Percentiles rank a stretch among this genome's conserved stretches.
phyloP scores from a whole-genome alignment of 305 asterid species.

The Solanum hybrid region DNA sequence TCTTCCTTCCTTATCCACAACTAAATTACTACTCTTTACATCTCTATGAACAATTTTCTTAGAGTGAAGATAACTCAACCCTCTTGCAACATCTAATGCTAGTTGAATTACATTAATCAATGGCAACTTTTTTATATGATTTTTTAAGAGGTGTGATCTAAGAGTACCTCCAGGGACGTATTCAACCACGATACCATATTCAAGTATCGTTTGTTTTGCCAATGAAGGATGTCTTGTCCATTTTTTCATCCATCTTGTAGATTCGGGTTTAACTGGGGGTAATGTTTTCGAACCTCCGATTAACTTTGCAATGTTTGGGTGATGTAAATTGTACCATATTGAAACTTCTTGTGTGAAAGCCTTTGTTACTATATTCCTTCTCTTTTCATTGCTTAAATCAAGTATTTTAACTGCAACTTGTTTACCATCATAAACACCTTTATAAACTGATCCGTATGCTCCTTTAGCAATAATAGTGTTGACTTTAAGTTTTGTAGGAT shows the following conservation, averaged over 20 bases:
- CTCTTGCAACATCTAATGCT: slow-evolving; percentile 51
- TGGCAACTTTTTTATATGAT: slow-evolving; percentile 33
- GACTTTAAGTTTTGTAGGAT: slow-evolving; percentile 4
- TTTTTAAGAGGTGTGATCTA: slow-evolving; percentile 28
- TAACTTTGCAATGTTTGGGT: slow-evolving; percentile 51
- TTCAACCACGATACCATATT: slow-evolving; percentile 32
- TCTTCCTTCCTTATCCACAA: background rate
- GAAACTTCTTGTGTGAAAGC: slow-evolving; percentile 48
- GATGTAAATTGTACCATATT: slow-evolving; percentile 54
- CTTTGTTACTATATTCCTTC: slow-evolving; percentile 33
- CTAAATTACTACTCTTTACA: slow-evolving; percentile 19
- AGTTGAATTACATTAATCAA: slow-evolving; percentile 34
- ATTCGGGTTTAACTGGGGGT: slow-evolving; percentile 15
- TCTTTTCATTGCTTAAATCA: slow-evolving; percentile 44
- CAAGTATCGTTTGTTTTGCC: slow-evolving; percentile 5
- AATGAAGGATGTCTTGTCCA: background rate
- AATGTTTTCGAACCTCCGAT: slow-evolving; percentile 52
- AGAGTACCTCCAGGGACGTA: slow-evolving; percentile 46
- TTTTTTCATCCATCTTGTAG: slow-evolving; percentile 29
- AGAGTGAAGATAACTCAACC: slow-evolving; percentile 26
- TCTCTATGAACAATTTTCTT: slow-evolving; percentile 27
- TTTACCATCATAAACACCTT: slow-evolving; percentile 8
- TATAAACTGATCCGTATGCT: slow-evolving; percentile 10
- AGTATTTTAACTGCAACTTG: slow-evolving; percentile 23
- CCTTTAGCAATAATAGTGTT: slow-evolving; percentile 10